These are phyloP conservation scores for Mariannaea elegans DNA, from an alignment of 2,329 filamentous ascomycete genomes.

Conservation along the genomic window DNA sequence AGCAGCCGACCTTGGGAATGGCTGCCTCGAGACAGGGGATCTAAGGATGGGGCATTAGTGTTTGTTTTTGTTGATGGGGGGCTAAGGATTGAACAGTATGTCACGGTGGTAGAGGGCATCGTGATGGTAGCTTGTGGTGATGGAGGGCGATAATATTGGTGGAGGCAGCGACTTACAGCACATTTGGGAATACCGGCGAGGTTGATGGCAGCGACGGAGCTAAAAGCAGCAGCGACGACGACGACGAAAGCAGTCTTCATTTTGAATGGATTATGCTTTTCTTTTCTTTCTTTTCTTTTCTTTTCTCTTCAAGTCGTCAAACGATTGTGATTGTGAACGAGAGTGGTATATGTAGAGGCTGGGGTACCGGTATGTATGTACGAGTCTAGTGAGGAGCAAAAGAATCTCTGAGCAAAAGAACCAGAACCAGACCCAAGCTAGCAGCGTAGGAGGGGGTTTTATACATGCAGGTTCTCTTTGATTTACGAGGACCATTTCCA, in stretches of 20 bases:
- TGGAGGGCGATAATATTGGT: not conserved
- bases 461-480: not conserved
- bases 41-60: conserved; percentile 26
- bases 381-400: not conserved
- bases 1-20: conserved; percentile 49
- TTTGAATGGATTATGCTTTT: conserved; percentile 31
- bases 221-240: conserved; percentile 39
- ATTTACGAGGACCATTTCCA: no score
- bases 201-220: conserved; percentile 51
- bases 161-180: conserved; percentile 47
- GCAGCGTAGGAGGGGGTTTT: not conserved
- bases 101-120: not conserved
- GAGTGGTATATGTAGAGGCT: not conserved
- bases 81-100: not conserved
- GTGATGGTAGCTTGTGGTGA: not conserved
- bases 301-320: not conserved
- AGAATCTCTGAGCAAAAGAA: not conserved
- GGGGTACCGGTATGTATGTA: not conserved
- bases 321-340: conserved; percentile 12
- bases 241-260: conserved; percentile 53
- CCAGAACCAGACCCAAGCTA: not conserved
- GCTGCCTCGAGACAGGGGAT: conserved; percentile 46
- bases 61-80: not conserved
- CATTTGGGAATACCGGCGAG: conserved; percentile 48
- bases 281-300: not conserved